Percentiles rank a stretch among this genome's conserved stretches.
These are phyloP conservation scores for Paraurostyla sp. DNA, from an alignment of 73 alveolate species.

Conservation along the genomic window DNA sequence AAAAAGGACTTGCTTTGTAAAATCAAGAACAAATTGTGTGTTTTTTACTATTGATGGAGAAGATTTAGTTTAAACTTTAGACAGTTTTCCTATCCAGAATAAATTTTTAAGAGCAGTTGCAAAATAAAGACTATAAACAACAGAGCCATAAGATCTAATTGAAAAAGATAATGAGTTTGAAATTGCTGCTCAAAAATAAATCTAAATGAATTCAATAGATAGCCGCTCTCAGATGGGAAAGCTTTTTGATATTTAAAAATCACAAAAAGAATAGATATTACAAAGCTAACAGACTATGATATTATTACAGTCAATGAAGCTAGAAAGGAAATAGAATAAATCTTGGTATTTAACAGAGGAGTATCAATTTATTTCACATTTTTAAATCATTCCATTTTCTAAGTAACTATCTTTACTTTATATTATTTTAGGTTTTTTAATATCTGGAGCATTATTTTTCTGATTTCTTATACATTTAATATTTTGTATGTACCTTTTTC, in stretches of 20 bases:
- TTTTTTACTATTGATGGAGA: constrained; percentile 52
- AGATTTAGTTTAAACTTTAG: constrained; percentile 49
- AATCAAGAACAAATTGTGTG: constrained; percentile 67
- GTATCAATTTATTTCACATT: constrained; percentile 1
- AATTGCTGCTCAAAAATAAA: background rate
- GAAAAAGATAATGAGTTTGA: constrained; percentile 23
- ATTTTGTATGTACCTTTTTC: constrained; percentile 72
- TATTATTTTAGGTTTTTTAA: background rate
- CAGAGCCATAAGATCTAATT: constrained; percentile 68
- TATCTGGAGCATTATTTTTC: constrained; percentile 6
- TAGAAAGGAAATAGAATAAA: background rate
- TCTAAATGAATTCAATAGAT: background rate
- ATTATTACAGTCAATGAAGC: background rate
- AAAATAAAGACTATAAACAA: constrained; percentile 75
- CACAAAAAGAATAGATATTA: background rate
- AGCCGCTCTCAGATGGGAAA: background rate
- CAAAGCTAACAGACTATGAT: background rate
- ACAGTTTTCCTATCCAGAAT: constrained; percentile 62
- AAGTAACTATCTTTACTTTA: background rate
- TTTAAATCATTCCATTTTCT: constrained; percentile 69
- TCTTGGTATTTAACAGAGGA: constrained; percentile 51
- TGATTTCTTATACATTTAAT: constrained; percentile 20
- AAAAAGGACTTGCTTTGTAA: constrained; percentile 69
- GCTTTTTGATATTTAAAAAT: background rate
- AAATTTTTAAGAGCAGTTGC: constrained; percentile 69